A percentile compares a stretch with the other conserved stretches of the same genome.
Conservation (phyloP, 768 basidiomycete species). For the Crucibulum laeve region DNA sequence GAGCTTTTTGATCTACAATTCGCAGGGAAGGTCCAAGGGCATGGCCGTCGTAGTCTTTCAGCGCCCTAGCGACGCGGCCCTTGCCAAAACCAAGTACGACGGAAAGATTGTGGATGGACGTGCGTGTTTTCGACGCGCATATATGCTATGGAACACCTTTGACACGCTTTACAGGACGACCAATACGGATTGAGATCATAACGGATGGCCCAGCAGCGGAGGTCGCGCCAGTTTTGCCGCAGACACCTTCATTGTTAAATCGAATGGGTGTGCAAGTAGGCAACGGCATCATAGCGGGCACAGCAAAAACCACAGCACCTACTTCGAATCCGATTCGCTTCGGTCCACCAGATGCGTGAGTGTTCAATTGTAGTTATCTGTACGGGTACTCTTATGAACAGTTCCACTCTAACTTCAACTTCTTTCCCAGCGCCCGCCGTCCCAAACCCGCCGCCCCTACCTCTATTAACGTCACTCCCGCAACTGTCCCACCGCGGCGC, state of each 20-base stretch:
- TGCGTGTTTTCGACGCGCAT: too few species aligned
- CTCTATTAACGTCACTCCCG: slow-evolving; percentile 8
- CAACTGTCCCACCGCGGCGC: slow-evolving; percentile 29
- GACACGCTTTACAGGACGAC: slow-evolving; percentile 41
- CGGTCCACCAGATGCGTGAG: too few species aligned
- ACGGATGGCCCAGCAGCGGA: slow-evolving; percentile 32
- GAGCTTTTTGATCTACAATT: slow-evolving; percentile 69
- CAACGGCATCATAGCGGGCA: slow-evolving; percentile 8
- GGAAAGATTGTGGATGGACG: slow-evolving; percentile 72
- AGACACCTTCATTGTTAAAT: slow-evolving; percentile 21
- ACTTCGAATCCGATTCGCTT: slow-evolving; percentile 4
- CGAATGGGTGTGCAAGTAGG: slow-evolving; percentile 19
- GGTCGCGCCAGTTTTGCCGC: slow-evolving; percentile 16
- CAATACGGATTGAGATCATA: slow-evolving; percentile 63
- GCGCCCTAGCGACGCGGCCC: slow-evolving; percentile 54
- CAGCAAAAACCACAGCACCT: slow-evolving; percentile 5
- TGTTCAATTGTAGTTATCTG: too few species aligned
- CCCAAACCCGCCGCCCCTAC: neutral
- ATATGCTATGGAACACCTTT: too few species aligned
- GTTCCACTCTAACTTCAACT: neutral
- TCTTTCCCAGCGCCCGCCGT: neutral
- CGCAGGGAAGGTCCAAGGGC: slow-evolving; percentile 70
- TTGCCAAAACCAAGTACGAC: slow-evolving; percentile 66
- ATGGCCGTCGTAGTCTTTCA: slow-evolving; percentile 76
- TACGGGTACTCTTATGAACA: too few species aligned